Evolutionary conservation across 2,329 filamentous ascomycete genomes (phyloP).

Genomic region (Xylariaceae sp.): DNA sequence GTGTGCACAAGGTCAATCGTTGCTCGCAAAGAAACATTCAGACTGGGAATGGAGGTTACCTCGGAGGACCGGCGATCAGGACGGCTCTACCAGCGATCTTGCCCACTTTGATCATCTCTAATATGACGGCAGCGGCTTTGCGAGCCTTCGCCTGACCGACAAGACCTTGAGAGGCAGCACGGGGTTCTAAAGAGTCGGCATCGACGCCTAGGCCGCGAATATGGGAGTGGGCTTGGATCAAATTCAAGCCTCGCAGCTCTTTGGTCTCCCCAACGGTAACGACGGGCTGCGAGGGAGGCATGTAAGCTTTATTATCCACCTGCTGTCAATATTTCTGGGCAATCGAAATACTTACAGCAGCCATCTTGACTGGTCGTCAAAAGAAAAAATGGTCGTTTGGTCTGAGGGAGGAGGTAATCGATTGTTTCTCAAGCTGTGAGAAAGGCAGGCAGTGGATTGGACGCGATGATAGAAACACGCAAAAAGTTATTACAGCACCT

Average conservation of each 20-base stretch:
- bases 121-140: constrained; percentile 90
- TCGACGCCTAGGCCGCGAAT: constrained; percentile 95
- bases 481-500: too few species aligned
- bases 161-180: constrained; percentile 80
- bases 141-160: constrained; percentile 95
- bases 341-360: constrained; percentile 43
- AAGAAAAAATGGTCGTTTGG: neutral
- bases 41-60: constrained; percentile 45
- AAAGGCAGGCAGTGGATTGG: too few species aligned
- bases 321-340: neutral
- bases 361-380: constrained; percentile 39
- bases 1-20: constrained; percentile 8
- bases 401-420: neutral
- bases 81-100: constrained; percentile 96
- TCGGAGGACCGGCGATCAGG: constrained; percentile 89
- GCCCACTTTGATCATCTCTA: constrained; percentile 98
- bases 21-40: constrained; percentile 4
- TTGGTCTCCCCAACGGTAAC: constrained; percentile 89
- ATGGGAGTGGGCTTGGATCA: constrained; percentile 97
- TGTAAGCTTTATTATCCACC: constrained; percentile 16
- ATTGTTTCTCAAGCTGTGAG: neutral
- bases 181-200: constrained; percentile 82
- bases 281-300: constrained; percentile 43
- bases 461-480: too few species aligned
- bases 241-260: constrained; percentile 92